These are phyloP conservation scores for Gamsiella multidivaricata DNA, from an alignment of 192 early-diverging fungal genomes.

Conservation along the genomic window DNA sequence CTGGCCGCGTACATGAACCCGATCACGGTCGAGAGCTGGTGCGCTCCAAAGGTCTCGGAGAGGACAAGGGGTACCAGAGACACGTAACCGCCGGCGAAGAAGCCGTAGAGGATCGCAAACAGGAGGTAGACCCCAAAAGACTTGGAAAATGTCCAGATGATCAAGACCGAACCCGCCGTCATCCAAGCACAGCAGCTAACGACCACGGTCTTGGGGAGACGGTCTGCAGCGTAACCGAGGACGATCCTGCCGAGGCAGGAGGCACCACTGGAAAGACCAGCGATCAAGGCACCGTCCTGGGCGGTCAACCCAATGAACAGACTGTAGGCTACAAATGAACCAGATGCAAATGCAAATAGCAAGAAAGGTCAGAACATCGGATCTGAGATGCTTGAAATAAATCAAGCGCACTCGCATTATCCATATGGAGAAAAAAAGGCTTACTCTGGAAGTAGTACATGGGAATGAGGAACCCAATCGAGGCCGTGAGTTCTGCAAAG, in stretches of 20 bases:
- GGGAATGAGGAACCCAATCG: conserved; percentile 60
- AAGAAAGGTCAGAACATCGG: conserved; percentile 6
- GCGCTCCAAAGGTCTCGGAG: conserved; percentile 55
- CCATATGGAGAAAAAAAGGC: neutral
- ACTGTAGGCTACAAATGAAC: conserved; percentile 64
- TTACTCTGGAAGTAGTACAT: conserved; percentile 60
- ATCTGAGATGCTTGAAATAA: too few relatives aligned
- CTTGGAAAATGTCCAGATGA: conserved; percentile 49
- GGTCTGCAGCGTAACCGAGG: conserved; percentile 73
- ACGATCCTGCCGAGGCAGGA: conserved; percentile 71
- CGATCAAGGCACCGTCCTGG: conserved; percentile 69
- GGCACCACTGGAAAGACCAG: conserved; percentile 73
- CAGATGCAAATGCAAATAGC: too few relatives aligned
- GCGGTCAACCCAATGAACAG: conserved; percentile 68
- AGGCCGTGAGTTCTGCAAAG: conserved; percentile 37
- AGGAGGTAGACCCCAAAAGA: conserved; percentile 33
- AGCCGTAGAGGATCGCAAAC: conserved; percentile 61
- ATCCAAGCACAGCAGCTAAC: conserved; percentile 52
- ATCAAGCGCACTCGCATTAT: too few relatives aligned
- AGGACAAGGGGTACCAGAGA: conserved; percentile 49
- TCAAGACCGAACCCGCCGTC: conserved; percentile 39
- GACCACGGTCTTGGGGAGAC: conserved; percentile 41
- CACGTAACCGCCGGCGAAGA: conserved; percentile 63
- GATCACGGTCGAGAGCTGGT: conserved; percentile 56
- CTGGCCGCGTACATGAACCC: conserved; percentile 59